A percentile compares a stretch with the other conserved stretches of the same genome.
Conservation (phyloP, 2,329 filamentous ascomycete genomes). For the Cladophialophora bantiana region DNA sequence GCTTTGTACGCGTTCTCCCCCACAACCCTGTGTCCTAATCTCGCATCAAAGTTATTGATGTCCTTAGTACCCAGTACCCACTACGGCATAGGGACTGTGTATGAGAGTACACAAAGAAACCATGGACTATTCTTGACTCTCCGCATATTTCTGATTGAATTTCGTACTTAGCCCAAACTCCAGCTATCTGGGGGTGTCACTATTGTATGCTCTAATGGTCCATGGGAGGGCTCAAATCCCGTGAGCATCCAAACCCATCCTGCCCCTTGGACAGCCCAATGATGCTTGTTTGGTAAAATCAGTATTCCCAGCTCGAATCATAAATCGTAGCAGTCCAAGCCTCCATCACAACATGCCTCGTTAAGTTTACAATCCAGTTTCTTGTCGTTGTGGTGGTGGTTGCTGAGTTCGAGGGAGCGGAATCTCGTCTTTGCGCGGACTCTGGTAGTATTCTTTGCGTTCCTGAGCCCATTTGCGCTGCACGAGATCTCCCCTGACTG, state of each 20-base stretch:
- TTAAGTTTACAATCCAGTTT: background rate
- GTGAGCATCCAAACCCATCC: background rate
- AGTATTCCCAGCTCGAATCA: background rate
- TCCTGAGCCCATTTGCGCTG: slow-evolving; percentile 55
- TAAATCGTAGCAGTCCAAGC: background rate
- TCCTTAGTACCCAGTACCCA: background rate
- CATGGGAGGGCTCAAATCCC: background rate
- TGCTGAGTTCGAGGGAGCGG: background rate
- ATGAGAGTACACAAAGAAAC: background rate
- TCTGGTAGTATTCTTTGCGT: slow-evolving; percentile 34
- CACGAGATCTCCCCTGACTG: slow-evolving; percentile 63
- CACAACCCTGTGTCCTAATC: no score
- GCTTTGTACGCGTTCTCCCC: no score
- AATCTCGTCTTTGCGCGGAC: slow-evolving; percentile 1
- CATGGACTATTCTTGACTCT: background rate
- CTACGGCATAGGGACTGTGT: background rate
- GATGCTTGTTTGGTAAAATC: background rate
- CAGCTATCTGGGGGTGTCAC: slow-evolving; percentile 1
- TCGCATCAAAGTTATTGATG: no score
- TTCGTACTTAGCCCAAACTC: background rate
- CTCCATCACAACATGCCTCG: background rate
- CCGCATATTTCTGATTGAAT: background rate
- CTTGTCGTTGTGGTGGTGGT: background rate
- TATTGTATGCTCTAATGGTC: background rate
- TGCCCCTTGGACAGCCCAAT: background rate